Evolutionary conservation across 495 filamentous ascomycete genomes (phyloP), one percentile per base, ranked within the genome.

Genomic region (Trichoderma parareesei): DNA sequence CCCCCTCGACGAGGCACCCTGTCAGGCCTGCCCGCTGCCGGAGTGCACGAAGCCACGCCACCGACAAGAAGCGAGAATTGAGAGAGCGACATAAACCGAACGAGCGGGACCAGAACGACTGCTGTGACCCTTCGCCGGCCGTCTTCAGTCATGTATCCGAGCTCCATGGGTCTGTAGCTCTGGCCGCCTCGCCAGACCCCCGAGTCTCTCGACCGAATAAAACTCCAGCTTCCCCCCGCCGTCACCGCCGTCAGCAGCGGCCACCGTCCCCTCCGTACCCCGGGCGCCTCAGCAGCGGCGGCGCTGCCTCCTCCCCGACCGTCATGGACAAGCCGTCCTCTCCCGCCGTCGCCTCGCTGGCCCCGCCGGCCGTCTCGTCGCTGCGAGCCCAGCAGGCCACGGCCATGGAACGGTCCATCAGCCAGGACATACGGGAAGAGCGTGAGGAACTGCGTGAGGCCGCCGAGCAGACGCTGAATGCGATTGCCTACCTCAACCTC

Each of bases 381-480:
- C 76, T 85, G 66, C 74, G 82, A 55, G 77, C 76, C 65, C 71
- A 79, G 66, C 72, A 74, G 61, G 77, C 73, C 64, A 76, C 73
- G 63, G 71, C 69, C 60, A 84, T 85, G 82, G 80, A 80, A 71
- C 73, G 82, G 53, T 79, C 81, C 38, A 67, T 84, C 42, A 85
- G 78, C 70, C 79, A 79, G 64, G 75, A 84, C 65, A 85, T 85
- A 43, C 80, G 80, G 66, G 82, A 84, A 71, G 94, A 96, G 76
- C 84, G 92, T 63, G 90, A 95, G 73, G 94, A 97, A 71, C 82
- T 98, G 70, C 92, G 91, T 70, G 88, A 95, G 78, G 95, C 93
- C 27, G 94, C 94, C 33, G 94, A 98, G 75, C 91, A 98, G 78
- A 96, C 91, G 10, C 79, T 94, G 71, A 98, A 97, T 76, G 89